phyloP scores from a whole-genome alignment of 1,284 basidiomycete species.

The Albatrellus sp. region DNA sequence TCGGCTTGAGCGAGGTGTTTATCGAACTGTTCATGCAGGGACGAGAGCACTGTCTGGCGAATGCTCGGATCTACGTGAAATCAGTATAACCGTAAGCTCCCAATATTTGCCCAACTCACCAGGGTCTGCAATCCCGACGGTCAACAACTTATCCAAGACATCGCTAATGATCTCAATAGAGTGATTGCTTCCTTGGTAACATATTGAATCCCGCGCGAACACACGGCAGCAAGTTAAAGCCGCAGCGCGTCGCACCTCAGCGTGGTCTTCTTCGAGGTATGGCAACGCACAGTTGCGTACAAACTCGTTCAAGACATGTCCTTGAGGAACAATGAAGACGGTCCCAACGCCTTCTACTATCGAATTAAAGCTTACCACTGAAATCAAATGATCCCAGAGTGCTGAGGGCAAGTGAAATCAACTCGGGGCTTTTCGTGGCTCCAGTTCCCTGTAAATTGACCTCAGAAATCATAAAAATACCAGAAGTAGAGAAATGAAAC shows the following conservation, averaged over 20 bases:
- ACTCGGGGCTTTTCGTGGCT: slow-evolving; percentile 54
- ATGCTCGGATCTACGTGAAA: slow-evolving; percentile 58
- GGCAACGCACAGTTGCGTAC: slow-evolving; percentile 87
- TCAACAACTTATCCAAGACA: slow-evolving; percentile 92
- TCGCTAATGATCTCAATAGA: slow-evolving; percentile 98
- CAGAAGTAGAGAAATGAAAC: slow-evolving; percentile 18
- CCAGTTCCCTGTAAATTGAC: slow-evolving; percentile 23
- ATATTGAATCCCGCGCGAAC: slow-evolving; percentile 93
- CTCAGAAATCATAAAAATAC: slow-evolving; percentile 1
- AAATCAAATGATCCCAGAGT: slow-evolving; percentile 95
- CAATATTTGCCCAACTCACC: slow-evolving; percentile 28
- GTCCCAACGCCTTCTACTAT: too few relatives aligned
- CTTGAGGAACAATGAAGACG: slow-evolving; percentile 22
- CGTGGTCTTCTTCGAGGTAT: slow-evolving; percentile 88
- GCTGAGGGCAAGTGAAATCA: slow-evolving; percentile 76
- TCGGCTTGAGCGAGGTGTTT: slow-evolving; percentile 98
- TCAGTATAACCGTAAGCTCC: not conserved
- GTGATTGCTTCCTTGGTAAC: slow-evolving; percentile 91
- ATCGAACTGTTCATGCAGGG: slow-evolving; percentile 91
- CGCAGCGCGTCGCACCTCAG: slow-evolving; percentile 84
- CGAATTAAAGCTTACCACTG: slow-evolving; percentile 43
- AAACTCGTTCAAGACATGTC: slow-evolving; percentile 94
- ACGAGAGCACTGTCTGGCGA: slow-evolving; percentile 79
- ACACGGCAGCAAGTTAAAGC: slow-evolving; percentile 87
- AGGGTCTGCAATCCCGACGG: slow-evolving; percentile 95